Percentiles rank a stretch among this genome's conserved stretches.
Conservation (phyloP, 192 early-diverging fungal genomes). For the Cetraspora pellucida region DNA sequence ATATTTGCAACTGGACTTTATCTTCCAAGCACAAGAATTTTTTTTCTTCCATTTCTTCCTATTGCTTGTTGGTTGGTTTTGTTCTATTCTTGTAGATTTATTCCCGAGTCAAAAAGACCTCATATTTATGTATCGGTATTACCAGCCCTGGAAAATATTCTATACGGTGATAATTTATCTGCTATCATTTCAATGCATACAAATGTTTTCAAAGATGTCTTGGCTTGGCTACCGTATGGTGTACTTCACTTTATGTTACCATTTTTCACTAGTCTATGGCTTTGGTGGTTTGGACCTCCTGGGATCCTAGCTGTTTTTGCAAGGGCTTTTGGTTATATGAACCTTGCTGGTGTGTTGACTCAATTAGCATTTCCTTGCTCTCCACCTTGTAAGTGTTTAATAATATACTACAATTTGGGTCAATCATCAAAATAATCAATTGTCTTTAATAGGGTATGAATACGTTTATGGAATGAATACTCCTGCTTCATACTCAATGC, state of each 20-base stretch:
- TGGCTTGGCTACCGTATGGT: constrained; percentile 76
- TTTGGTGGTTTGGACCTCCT: constrained; percentile 56
- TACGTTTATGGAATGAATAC: constrained; percentile 58
- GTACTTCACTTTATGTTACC: constrained; percentile 73
- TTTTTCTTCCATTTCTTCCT: constrained; percentile 52
- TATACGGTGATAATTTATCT: constrained; percentile 68
- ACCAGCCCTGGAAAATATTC: constrained; percentile 65
- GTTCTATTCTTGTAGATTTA: constrained; percentile 59
- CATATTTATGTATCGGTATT: constrained; percentile 67
- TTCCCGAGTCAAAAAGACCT: constrained; percentile 54
- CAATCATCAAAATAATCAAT: too few species aligned
- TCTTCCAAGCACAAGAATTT: constrained; percentile 51
- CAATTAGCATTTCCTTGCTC: constrained; percentile 68
- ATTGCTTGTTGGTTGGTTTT: constrained; percentile 62
- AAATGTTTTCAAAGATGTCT: constrained; percentile 56
- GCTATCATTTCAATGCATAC: constrained; percentile 60
- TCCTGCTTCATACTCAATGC: constrained; percentile 66
- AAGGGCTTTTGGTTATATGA: constrained; percentile 67
- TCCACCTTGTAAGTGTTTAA: constrained; percentile 60
- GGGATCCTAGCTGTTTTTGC: constrained; percentile 56
- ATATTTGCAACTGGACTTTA: constrained; percentile 37
- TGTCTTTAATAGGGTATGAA: constrained; percentile 64
- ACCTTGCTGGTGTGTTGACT: constrained; percentile 68
- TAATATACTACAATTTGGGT: background rate
- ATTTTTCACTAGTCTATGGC: constrained; percentile 51